Evolutionary conservation across 2,329 filamentous ascomycete species (phyloP).

Genomic region (Talaromyces piceae): DNA sequence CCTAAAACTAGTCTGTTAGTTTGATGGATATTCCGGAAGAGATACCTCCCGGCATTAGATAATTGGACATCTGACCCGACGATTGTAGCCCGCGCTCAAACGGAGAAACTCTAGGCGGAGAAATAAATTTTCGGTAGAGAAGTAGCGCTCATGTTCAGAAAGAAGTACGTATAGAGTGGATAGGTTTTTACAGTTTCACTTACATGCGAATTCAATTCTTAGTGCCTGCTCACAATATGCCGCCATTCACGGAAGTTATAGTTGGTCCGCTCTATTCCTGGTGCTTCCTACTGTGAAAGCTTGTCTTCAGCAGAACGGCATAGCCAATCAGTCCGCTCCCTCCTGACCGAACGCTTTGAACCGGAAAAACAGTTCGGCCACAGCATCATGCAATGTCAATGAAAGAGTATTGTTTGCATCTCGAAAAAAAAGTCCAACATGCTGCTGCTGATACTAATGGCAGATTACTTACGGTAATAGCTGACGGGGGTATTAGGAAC

Average conservation of each 20-base stretch:
- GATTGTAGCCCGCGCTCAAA: not conserved
- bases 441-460: not conserved
- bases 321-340: conserved; percentile 39
- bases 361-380: conserved; percentile 30
- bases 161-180: not conserved
- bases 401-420: conserved; percentile 14
- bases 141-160: not conserved
- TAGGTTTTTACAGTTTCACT: too few species aligned
- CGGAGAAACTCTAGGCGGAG: not conserved
- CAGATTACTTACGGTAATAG: conserved; percentile 41
- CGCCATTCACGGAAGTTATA: too few species aligned
- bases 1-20: not conserved
- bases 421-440: not conserved
- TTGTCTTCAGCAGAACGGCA: conserved; percentile 32
- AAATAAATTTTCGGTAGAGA: not conserved
- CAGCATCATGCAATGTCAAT: conserved; percentile 23
- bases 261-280: conserved; percentile 13
- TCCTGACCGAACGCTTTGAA: conserved; percentile 40
- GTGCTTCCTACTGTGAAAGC: conserved; percentile 10
- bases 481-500: conserved; percentile 39
- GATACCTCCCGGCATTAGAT: not conserved
- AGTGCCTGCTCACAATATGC: too few species aligned
- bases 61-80: not conserved
- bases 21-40: not conserved
- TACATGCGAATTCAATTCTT: too few species aligned